Percentiles rank a stretch among this genome's conserved stretches.
Conservation (phyloP, 768 basidiomycete species). For the Butyriboletus loyo region DNA sequence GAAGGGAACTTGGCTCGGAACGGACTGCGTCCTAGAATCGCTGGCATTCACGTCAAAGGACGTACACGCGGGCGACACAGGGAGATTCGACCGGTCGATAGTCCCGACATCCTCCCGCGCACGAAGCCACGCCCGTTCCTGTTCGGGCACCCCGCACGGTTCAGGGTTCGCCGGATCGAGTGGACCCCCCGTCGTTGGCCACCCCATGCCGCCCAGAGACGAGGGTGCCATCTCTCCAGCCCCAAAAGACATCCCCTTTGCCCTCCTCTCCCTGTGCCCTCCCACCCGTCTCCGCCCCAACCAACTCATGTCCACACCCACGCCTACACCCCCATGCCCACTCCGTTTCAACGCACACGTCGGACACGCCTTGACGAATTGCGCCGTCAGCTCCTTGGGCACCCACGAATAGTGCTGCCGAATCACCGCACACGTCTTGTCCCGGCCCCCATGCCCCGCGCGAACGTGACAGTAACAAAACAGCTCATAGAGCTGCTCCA, state of each 20-base stretch:
- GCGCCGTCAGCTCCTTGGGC: constrained; percentile 78
- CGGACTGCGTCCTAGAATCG: not conserved
- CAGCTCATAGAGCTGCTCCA: constrained; percentile 76
- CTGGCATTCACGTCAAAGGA: not conserved
- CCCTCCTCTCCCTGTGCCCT: not conserved
- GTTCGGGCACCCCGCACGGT: constrained; percentile 12
- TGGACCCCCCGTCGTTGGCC: constrained; percentile 26
- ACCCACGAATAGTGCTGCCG: constrained; percentile 76
- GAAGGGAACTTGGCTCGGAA: not conserved
- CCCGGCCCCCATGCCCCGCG: constrained; percentile 70
- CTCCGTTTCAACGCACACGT: constrained; percentile 57
- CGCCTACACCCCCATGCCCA: constrained; percentile 27
- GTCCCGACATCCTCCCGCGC: not conserved
- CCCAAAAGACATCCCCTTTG: not conserved
- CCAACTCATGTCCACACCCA: not conserved
- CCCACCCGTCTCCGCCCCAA: not conserved
- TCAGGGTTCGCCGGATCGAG: constrained; percentile 23
- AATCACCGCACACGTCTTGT: constrained; percentile 69
- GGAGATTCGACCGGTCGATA: not conserved
- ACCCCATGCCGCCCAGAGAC: not conserved
- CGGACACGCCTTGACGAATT: constrained; percentile 77
- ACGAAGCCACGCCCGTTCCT: not conserved
- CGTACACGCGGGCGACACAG: not conserved
- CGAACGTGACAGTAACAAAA: constrained; percentile 70
- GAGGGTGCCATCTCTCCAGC: not conserved